Evolutionary conservation across 2,329 filamentous ascomycete species (phyloP), one percentile per base, ranked within the genome.

Genomic region (Samsoniella hepiali): DNA sequence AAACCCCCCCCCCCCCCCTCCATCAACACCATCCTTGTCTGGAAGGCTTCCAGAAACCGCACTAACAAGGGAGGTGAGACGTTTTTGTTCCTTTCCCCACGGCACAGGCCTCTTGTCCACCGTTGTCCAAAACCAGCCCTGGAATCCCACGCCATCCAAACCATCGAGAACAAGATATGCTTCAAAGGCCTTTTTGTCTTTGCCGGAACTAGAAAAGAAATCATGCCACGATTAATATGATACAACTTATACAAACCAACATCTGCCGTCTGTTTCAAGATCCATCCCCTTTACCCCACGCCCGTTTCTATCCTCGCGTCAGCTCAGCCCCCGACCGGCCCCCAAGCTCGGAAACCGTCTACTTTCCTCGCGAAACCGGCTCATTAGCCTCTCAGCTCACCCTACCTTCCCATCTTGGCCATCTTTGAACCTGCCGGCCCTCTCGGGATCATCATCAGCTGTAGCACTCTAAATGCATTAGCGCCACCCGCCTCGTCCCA

Each of bases 31-130:
- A n/a, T 15, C 44, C 44, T 45, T 13, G 44, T 6, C 44, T 45
- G 44, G 44, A 45, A 45, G 44, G 13, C 44, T 45, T 45, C 44
- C 44, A 45, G 44, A 45, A 45, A 45, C 44, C 44, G 22, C 44
- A 45, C 44, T 45, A 45, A 45, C 44, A 45, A 45, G 44, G 17
- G n/a, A 45, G n/a, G 53, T 56, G 53, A 56, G 53, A 56, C 53
- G 27, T 29, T 11, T 34, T 45, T 45, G 44, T 45, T 10, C 22
- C 9, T 6, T 13, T 13, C 22, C 44, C 17, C 17, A n/a, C 13
- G 4, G 15, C 6, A 45, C 36, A 38, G 11, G 36, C 6, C 9
- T 38, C 36, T 38, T 22, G 22, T 22, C 22, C 22, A 38, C 10
- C 36, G 36, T 11, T 9, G 36, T 38, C 15, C 17, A 17, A 47